Evolutionary conservation across 2,329 filamentous ascomycete genomes (phyloP).

Genomic region (Parastagonospora nodorum): DNA sequence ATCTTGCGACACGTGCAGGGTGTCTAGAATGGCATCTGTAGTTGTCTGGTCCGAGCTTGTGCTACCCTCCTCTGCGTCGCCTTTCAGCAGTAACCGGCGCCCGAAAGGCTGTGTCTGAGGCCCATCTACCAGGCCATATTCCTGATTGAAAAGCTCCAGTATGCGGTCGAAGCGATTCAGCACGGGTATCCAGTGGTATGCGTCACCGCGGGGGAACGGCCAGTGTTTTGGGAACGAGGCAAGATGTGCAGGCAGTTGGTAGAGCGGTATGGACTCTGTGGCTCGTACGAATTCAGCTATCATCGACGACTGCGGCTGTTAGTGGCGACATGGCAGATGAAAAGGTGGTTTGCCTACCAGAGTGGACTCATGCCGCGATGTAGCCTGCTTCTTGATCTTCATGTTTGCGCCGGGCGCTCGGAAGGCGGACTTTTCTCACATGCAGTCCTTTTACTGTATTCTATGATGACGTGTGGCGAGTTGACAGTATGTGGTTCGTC

Average conservation of each 20-base stretch:
- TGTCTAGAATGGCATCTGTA: slow-evolving; percentile 53
- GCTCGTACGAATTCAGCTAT: slow-evolving; percentile 78
- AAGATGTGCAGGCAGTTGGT: slow-evolving; percentile 77
- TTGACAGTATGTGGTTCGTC: slow-evolving; percentile 1
- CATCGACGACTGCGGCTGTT: slow-evolving; percentile 74
- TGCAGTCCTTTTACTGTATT: slow-evolving; percentile 23
- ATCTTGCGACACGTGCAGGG: slow-evolving; percentile 70
- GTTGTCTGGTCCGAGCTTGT: slow-evolving; percentile 40
- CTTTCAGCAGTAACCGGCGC: slow-evolving; percentile 66
- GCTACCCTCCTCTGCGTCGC: slow-evolving; percentile 54
- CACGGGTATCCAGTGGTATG: slow-evolving; percentile 97
- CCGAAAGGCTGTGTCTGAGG: slow-evolving; percentile 80
- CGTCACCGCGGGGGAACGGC: slow-evolving; percentile 92
- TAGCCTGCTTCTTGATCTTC: slow-evolving; percentile 63
- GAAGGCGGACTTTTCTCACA: slow-evolving; percentile 43
- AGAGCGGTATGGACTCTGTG: slow-evolving; percentile 71
- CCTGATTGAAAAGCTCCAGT: slow-evolving; percentile 77
- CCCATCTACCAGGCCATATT: slow-evolving; percentile 78
- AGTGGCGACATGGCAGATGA: slow-evolving; percentile 3
- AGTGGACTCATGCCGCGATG: slow-evolving; percentile 59
- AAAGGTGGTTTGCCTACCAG: slow-evolving; percentile 44
- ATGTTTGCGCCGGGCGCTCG: slow-evolving; percentile 49
- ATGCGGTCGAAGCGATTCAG: slow-evolving; percentile 92
- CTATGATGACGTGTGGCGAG: slow-evolving; percentile 6
- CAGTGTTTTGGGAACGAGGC: slow-evolving; percentile 83